Conservation (phyloP, 2,329 filamentous ascomycete genomes). For the Zalaria sp. region DNA sequence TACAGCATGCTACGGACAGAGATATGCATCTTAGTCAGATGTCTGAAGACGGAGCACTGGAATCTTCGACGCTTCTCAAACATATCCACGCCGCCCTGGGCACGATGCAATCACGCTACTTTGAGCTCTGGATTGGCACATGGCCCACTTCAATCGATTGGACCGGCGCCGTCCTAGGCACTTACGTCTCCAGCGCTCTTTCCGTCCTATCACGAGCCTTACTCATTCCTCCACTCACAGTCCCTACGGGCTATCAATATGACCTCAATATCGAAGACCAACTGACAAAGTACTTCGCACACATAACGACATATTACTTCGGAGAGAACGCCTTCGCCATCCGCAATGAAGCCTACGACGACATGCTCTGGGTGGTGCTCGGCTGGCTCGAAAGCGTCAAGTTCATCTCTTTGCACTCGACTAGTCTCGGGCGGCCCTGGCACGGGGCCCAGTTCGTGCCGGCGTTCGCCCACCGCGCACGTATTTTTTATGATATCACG, state of each 20-base stretch:
- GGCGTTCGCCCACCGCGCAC: constrained; percentile 67
- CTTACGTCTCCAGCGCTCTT: constrained; percentile 46
- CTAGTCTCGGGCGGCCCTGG: constrained; percentile 38
- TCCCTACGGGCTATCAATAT: neutral
- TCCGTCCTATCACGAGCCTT: constrained; percentile 1
- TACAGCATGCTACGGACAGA: no score
- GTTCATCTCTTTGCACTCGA: constrained; percentile 57
- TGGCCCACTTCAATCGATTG: constrained; percentile 87
- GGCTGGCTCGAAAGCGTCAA: constrained; percentile 76
- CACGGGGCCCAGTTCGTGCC: constrained; percentile 65
- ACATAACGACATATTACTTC: constrained; percentile 67
- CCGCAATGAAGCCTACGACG: constrained; percentile 71
- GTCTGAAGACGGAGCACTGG: no score
- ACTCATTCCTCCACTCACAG: neutral
- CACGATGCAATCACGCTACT: constrained; percentile 65
- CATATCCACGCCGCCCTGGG: constrained; percentile 38
- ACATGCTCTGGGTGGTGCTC: constrained; percentile 90
- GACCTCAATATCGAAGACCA: neutral
- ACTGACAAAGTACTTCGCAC: constrained; percentile 49
- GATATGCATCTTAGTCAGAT: no score
- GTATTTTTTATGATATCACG: constrained; percentile 74
- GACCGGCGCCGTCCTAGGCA: constrained; percentile 77
- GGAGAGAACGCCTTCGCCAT: constrained; percentile 68
- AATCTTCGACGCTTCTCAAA: no score
- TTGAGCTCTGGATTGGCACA: constrained; percentile 59